phyloP scores from a whole-genome alignment of 1,284 basidiomycete genomes.

The Ganoderma multipileum region DNA sequence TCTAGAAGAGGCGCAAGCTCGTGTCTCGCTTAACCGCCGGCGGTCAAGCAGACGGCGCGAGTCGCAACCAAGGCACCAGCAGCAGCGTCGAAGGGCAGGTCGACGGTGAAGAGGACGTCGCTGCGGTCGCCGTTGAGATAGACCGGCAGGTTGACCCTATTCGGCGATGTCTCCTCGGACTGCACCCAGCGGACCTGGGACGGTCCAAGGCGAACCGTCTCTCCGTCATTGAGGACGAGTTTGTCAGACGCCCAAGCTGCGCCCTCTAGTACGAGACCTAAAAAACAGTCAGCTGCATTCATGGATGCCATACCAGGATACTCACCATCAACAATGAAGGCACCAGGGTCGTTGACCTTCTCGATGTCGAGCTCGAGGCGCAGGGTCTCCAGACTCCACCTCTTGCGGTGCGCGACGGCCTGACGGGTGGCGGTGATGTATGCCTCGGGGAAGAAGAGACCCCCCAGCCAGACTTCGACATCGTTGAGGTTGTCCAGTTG shows the following conservation, averaged over 20 bases:
- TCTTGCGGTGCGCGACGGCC: conserved; percentile 88
- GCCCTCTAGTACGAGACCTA: conserved; percentile 88
- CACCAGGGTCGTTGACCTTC: conserved; percentile 72
- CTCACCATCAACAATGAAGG: conserved; percentile 88
- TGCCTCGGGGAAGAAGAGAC: conserved; percentile 94
- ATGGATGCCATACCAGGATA: not conserved
- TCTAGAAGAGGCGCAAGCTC: too few species aligned
- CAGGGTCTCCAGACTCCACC: conserved; percentile 92
- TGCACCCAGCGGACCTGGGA: conserved; percentile 91
- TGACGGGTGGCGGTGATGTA: conserved; percentile 95
- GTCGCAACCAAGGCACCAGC: conserved; percentile 76
- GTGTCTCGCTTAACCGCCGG: conserved; percentile 43
- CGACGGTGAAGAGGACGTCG: conserved; percentile 88
- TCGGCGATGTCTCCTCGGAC: conserved; percentile 51
- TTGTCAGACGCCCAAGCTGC: conserved; percentile 75
- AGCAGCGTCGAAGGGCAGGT: conserved; percentile 75
- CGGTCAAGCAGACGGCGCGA: conserved; percentile 84
- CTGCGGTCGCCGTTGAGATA: conserved; percentile 92
- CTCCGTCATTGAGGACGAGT: conserved; percentile 83
- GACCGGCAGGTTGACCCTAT: conserved; percentile 82
- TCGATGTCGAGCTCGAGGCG: conserved; percentile 83
- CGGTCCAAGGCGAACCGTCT: conserved; percentile 74
- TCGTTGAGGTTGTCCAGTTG: conserved; percentile 69
- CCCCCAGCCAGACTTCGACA: conserved; percentile 89
- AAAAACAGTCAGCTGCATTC: conserved; percentile 8